Conservation (phyloP, 352 stramenopile species). For the Globisporangium orthogonon region DNA sequence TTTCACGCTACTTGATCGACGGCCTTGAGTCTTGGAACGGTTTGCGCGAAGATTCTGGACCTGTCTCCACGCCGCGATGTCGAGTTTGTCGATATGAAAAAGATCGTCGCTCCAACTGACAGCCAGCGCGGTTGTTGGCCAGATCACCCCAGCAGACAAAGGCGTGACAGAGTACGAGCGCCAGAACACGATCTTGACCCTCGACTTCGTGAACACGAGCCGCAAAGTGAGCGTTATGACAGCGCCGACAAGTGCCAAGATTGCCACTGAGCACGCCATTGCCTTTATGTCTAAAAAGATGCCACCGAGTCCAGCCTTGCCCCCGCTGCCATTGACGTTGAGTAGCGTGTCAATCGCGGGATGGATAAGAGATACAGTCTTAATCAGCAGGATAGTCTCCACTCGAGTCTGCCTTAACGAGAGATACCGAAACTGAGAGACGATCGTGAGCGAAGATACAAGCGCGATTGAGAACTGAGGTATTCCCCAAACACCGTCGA, state of each 20-base stretch:
- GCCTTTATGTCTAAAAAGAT: conserved; percentile 10
- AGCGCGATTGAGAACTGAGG: conserved; percentile 15
- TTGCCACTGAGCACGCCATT: neutral
- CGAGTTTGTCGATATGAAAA: neutral
- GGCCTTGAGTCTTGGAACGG: neutral
- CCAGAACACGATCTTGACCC: conserved; percentile 2
- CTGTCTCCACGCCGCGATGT: neutral
- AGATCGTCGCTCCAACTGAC: conserved; percentile 12
- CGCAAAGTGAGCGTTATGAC: neutral
- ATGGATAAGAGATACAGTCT: neutral
- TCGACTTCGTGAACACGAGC: neutral
- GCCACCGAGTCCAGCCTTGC: neutral
- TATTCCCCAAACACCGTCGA: conserved; percentile 4
- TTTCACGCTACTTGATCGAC: neutral
- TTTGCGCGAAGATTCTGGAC: neutral
- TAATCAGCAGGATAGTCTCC: neutral
- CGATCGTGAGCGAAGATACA: conserved; percentile 13
- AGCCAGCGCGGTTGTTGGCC: conserved; percentile 2
- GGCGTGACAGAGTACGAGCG: conserved; percentile 4
- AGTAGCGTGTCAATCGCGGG: conserved; percentile 1
- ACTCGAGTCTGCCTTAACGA: neutral
- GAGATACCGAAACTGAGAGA: conserved; percentile 11
- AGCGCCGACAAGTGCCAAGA: neutral
- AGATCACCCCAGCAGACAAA: conserved; percentile 7
- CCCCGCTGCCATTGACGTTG: conserved; percentile 1